Conservation (phyloP, 73 alveolate species). For the Paraurostyla sp. region DNA sequence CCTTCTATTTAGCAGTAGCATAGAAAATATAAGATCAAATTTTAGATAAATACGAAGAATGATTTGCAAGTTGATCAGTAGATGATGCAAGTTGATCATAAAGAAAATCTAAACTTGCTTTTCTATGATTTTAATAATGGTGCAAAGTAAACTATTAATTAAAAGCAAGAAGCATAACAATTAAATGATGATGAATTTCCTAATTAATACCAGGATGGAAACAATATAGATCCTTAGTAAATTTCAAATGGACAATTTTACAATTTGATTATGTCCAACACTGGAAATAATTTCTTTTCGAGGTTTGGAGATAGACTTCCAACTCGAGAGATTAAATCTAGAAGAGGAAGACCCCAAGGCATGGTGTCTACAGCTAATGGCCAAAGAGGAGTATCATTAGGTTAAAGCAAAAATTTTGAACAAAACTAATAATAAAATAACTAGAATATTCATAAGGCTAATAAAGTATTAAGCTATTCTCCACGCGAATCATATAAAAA, state of each 20-base stretch:
- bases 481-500: background rate
- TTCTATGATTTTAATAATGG: slow-evolving; percentile 44
- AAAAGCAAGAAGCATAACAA: background rate
- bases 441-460: background rate
- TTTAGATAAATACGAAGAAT: slow-evolving; percentile 16
- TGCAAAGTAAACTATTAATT: background rate
- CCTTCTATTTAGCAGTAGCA: too few relatives aligned
- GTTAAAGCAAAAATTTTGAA: background rate
- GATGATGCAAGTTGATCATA: slow-evolving; percentile 36
- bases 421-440: background rate
- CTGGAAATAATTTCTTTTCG: slow-evolving; percentile 6
- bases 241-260: background rate
- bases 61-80: background rate
- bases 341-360: slow-evolving; percentile 33
- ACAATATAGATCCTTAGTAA: background rate
- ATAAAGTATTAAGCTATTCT: background rate
- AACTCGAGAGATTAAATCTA: slow-evolving; percentile 29
- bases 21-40: background rate
- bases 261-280: slow-evolving; percentile 26
- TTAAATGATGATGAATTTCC: background rate
- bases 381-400: background rate
- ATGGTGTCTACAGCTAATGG: background rate
- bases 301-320: slow-evolving; percentile 49
- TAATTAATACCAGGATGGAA: too few relatives aligned
- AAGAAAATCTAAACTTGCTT: slow-evolving; percentile 29